Evolutionary conservation across 2,329 filamentous ascomycete species (phyloP).

Genomic region (Claviceps paspali): DNA sequence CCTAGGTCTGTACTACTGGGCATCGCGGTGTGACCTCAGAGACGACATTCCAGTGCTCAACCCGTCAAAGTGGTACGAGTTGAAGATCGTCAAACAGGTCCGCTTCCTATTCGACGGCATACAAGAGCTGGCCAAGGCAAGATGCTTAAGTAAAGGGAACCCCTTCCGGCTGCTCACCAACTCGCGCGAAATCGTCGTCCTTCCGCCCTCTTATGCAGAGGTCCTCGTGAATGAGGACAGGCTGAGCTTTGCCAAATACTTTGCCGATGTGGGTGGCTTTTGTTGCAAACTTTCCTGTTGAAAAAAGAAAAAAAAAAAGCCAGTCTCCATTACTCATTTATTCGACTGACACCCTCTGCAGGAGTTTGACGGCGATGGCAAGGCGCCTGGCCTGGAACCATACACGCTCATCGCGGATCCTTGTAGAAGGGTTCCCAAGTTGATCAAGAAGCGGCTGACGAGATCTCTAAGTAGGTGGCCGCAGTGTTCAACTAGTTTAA

Average conservation of each 20-base stretch:
- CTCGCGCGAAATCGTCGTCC: constrained; percentile 6
- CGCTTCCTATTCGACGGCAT: constrained; percentile 5
- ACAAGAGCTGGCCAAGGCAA: constrained; percentile 4
- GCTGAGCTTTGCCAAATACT: constrained; percentile 6
- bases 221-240: constrained; percentile 3
- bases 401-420: constrained; percentile 6
- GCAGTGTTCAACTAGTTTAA: too few relatives aligned
- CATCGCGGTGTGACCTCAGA: neutral
- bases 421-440: constrained; percentile 3
- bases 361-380: constrained; percentile 7
- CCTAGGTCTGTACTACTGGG: constrained; percentile 6
- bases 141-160: neutral
- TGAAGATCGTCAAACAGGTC: constrained; percentile 4
- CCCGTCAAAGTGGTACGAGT: constrained; percentile 6
- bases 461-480: constrained; percentile 3
- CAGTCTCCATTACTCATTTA: neutral
- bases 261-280: constrained; percentile 4
- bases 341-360: neutral
- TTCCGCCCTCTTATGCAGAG: constrained; percentile 6
- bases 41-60: constrained; percentile 2
- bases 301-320: too few relatives aligned
- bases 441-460: constrained; percentile 7
- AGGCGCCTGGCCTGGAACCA: constrained; percentile 6
- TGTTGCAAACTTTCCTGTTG: neutral
- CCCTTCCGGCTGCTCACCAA: constrained; percentile 7